Evolutionary conservation across 805 yeast species (phyloP), one percentile per base, ranked within the genome.

Genomic region (Myxozyma lipomycoides): DNA sequence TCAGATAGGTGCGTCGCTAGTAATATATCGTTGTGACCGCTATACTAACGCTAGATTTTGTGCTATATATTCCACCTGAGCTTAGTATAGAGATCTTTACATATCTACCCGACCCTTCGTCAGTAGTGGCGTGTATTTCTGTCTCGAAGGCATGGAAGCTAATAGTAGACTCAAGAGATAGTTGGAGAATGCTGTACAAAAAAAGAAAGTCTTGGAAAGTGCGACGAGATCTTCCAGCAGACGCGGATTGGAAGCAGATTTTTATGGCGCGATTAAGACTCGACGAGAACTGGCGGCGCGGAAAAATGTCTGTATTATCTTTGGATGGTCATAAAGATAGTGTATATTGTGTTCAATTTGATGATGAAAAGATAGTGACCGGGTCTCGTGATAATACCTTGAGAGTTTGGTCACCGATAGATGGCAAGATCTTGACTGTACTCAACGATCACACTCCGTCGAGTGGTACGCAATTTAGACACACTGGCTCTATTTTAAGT

Each of bases 291-390:
- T 67, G 70, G 70, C 48, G 41, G 32, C 25, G 41, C 5, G 66
- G 66, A 4, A 40, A 48, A 15, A 61, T 56, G 6, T 37, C 41
- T 17, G 50, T 63, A 3, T 49, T 36, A 21, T 49, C 56, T 6
- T 52, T 68, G 24, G 48, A 44, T 3, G 96, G 96, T 3, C 98
- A 90, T 64, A 72, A 78, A 36, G 96, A 86, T 64, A 91, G 95
- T 19, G 84, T 90, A 12, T 76, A 91, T 34, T 81, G 95, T 56
- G 75, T 89, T 42, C 88, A 86, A 64, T 85, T 83, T 67, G 82
- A 82, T 38, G 47, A 49, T 41, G 37, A 25, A 58, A 71, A 78
- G 52, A 69, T 90, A 36, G 81, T 90, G 70, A 86, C 95, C 2
- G 97, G 96, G 0, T 87, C 96, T 0, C 41, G 70, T 4, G 73